Conservation (phyloP, 495 filamentous ascomycete species). For the Penicillium ochrochloron region DNA sequence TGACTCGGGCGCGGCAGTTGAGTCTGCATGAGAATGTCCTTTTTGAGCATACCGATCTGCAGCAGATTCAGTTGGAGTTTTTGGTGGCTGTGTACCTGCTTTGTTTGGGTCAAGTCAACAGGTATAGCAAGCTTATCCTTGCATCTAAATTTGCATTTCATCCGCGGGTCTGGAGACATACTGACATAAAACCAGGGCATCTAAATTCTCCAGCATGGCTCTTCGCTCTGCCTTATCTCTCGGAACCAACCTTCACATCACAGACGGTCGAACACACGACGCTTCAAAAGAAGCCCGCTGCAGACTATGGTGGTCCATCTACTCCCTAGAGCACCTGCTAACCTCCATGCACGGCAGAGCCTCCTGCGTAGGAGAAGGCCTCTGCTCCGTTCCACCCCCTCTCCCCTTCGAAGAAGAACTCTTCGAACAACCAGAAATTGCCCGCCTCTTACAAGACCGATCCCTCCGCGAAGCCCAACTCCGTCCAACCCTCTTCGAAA, state of each 20-base stretch:
- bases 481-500: constrained; percentile 39
- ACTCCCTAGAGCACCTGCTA: constrained; percentile 60
- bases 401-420: constrained; percentile 57
- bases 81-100: constrained; percentile 65
- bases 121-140: constrained; percentile 41
- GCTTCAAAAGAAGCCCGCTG: constrained; percentile 61
- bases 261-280: constrained; percentile 49
- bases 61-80: constrained; percentile 60
- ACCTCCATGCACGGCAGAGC: constrained; percentile 65
- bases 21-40: constrained; percentile 54
- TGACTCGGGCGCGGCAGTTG: constrained; percentile 60
- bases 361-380: constrained; percentile 54
- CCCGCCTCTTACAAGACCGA: constrained; percentile 30
- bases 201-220: constrained; percentile 61
- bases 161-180: background rate
- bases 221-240: constrained; percentile 61
- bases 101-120: constrained; percentile 61
- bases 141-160: background rate
- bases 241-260: constrained; percentile 64
- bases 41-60: constrained; percentile 60
- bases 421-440: constrained; percentile 30
- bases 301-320: constrained; percentile 69
- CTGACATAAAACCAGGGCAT: constrained; percentile 51
- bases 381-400: constrained; percentile 59
- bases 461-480: constrained; percentile 31